Evolutionary conservation across 257 asterid genomes (phyloP), one percentile per base, ranked within the genome.

Genomic region (Nicotiana otophora): DNA sequence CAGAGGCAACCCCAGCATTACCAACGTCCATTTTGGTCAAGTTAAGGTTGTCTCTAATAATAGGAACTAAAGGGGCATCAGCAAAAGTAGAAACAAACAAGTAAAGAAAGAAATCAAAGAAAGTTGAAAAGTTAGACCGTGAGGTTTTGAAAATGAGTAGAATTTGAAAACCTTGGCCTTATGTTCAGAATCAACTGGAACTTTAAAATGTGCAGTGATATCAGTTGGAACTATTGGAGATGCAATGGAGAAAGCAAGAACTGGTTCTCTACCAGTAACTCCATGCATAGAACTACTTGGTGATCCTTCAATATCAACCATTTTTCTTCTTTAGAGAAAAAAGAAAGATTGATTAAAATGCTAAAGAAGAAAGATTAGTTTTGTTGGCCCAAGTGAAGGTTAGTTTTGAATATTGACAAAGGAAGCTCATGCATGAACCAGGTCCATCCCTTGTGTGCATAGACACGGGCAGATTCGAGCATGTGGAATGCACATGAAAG

Each of bases 1-100:
- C 89, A 42, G 88, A 84, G 7, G 86, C 88, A 7, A 84, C 88
- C 4, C 89, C 89, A 31, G 86, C 89, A 51, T 87, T 87, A 30
- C 89, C 88, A 10, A 87, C 78, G 39, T 87, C 89, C 7, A 51
- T 19, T 46, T 77, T 82, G 1, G 80, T 80, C 1, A 84, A 82
- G 57, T 87, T 87, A 51, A 84, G 81, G 46, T 87, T 84, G 83
- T 87, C 88, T 0, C 88, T 75, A 30, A 84, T 84, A 33, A 87
- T 82, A 23, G 86, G 88, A 0, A 84, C 89, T 17, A 84, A 85
- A 2, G 89, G 89, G 1, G 86, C 89, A 0, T 86, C 88, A 5
- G 48, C 88, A 36, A 84, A 87, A 1, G 89, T 84, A 31, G 88
- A 87, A 2, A 84, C 87, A 31, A 85, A 62, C 82, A 82, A 12